Evolutionary conservation across 306 rosid genomes (phyloP).

Genomic region (Vigna radiata): DNA sequence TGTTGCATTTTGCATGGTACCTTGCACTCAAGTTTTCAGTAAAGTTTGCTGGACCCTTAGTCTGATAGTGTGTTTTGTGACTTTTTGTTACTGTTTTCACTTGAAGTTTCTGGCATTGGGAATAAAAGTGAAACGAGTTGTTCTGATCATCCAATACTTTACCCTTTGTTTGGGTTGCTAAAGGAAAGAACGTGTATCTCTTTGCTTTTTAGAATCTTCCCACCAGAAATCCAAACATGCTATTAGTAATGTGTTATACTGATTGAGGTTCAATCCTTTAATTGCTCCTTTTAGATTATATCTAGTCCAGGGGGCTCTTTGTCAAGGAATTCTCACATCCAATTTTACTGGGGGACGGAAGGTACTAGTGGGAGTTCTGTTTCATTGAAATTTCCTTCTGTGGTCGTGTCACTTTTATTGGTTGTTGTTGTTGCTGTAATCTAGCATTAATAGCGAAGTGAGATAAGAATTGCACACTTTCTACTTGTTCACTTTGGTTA

Average conservation of each 20-base stretch:
- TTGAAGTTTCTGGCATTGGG: neutral
- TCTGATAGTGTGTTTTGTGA: neutral
- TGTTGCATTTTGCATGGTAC: neutral
- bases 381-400: conserved; percentile 29
- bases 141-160: neutral
- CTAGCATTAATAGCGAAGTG: conserved; percentile 7
- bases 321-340: conserved; percentile 12
- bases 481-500: conserved; percentile 12
- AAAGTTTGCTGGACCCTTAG: neutral
- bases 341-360: neutral
- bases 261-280: neutral
- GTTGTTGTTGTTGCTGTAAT: neutral
- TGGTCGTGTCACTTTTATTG: conserved; percentile 23
- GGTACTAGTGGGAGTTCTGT: neutral
- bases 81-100: conserved; percentile 5
- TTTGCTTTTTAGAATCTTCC: no score
- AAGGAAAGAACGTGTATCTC: no score
- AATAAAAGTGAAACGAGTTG: neutral
- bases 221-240: no score
- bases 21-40: neutral
- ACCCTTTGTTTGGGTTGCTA: no score
- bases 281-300: neutral
- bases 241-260: neutral
- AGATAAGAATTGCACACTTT: neutral
- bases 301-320: neutral